A percentile compares a stretch with the other conserved stretches of the same genome.
phyloP scores from a whole-genome alignment of 768 basidiomycete genomes.

The Naganishia friedmannii region DNA sequence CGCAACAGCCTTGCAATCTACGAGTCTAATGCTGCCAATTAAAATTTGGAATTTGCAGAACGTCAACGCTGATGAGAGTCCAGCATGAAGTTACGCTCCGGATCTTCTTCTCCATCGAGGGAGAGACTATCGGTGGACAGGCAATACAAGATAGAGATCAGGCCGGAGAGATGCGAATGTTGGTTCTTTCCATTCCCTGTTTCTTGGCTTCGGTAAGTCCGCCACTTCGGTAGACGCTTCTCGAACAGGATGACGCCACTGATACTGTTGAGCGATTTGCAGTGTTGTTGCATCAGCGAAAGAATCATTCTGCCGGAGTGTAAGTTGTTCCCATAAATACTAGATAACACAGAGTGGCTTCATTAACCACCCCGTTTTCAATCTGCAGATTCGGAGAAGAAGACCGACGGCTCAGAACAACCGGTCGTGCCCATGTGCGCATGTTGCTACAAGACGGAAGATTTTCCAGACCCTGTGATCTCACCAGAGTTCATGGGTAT shows the following conservation, averaged over 20 bases:
- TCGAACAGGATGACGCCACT: neutral
- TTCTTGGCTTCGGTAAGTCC: conserved; percentile 8
- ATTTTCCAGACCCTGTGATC: conserved; percentile 2
- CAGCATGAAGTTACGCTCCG: conserved; percentile 2
- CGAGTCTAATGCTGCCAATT: neutral
- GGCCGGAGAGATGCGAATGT: conserved; percentile 19
- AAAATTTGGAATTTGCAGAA: neutral
- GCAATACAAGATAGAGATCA: conserved; percentile 1
- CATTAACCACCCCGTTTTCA: no score
- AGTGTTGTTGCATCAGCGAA: conserved; percentile 14
- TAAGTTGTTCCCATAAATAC: neutral
- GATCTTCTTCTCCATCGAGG: conserved; percentile 20
- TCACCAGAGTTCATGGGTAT: neutral
- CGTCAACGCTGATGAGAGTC: conserved; percentile 15
- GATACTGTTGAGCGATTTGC: neutral
- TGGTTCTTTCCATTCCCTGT: conserved; percentile 4
- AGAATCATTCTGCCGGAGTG: conserved; percentile 6
- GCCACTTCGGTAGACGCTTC: neutral
- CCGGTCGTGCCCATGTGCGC: conserved; percentile 9
- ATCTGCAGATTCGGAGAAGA: conserved; percentile 14
- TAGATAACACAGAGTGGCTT: neutral
- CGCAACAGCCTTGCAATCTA: neutral
- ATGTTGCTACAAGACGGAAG: conserved; percentile 16
- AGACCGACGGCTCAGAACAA: conserved; percentile 7
- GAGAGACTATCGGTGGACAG: conserved; percentile 14